Evolutionary conservation across 176 grass and related monocot genomes (phyloP).

Genomic region (Cocos nucifera): DNA sequence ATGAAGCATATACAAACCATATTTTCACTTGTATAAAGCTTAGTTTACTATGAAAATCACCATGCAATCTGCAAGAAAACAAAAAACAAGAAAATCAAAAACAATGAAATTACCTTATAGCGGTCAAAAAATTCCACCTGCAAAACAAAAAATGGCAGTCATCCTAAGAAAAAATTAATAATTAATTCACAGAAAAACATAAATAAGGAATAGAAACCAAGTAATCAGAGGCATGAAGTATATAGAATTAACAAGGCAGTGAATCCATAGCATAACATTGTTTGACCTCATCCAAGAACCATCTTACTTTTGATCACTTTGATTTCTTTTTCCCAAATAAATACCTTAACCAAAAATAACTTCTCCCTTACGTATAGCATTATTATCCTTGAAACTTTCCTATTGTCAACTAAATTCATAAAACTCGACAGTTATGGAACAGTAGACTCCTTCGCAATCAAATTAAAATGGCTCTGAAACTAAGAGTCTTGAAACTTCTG

Average conservation of each 20-base stretch:
- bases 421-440: no score
- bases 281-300: not conserved
- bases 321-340: not conserved
- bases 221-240: no score
- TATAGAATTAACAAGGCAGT: conserved; percentile 12
- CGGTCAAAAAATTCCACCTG: conserved; percentile 97
- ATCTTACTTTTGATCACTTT: no score
- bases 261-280: not conserved
- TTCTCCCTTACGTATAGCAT: not conserved
- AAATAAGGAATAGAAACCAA: conserved; percentile 3
- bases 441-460: no score
- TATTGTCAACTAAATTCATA: no score
- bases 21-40: no score
- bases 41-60: no score
- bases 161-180: not conserved
- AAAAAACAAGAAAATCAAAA: not conserved
- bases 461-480: no score
- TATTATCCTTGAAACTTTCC: no score
- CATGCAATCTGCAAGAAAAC: not conserved
- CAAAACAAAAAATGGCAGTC: conserved; percentile 17
- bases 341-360: not conserved
- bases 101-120: conserved; percentile 55
- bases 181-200: conserved; percentile 11
- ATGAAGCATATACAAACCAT: no score
- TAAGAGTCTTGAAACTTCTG: no score